Conservation (phyloP, 306 rosid genomes). For the Spatholobus suberectus region DNA sequence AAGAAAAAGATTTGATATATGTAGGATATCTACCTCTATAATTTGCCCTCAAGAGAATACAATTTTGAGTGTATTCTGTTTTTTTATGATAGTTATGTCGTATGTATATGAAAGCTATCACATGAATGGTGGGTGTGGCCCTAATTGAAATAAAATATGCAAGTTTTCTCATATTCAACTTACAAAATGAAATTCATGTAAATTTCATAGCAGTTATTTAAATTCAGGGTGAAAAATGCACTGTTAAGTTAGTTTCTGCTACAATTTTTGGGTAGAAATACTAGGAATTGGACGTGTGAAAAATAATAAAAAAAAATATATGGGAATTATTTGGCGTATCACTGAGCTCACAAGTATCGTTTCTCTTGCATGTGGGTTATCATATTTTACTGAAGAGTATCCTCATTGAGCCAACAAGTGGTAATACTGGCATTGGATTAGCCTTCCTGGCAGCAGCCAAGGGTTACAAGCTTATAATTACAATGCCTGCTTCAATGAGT, state of each 20-base stretch:
- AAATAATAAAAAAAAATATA: neutral
- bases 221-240: neutral
- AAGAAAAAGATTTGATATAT: neutral
- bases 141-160: neutral
- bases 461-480: conserved; percentile 62
- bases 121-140: neutral
- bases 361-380: conserved; percentile 16
- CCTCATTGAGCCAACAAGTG: conserved; percentile 71
- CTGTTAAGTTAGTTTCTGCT: neutral
- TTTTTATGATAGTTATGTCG: neutral
- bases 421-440: conserved; percentile 69
- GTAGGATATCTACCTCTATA: neutral
- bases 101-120: neutral
- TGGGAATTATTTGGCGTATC: conserved; percentile 10
- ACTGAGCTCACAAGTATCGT: conserved; percentile 34
- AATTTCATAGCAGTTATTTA: neutral
- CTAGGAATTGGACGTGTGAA: neutral
- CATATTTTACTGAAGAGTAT: conserved; percentile 51
- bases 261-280: neutral
- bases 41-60: neutral
- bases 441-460: conserved; percentile 75
- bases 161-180: neutral
- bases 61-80: neutral
- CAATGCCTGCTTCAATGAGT: conserved; percentile 80
- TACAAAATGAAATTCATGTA: neutral